These are phyloP conservation scores for Fusarium zealandicum DNA, from an alignment of 2,329 filamentous ascomycete species.

Conservation along the genomic window DNA sequence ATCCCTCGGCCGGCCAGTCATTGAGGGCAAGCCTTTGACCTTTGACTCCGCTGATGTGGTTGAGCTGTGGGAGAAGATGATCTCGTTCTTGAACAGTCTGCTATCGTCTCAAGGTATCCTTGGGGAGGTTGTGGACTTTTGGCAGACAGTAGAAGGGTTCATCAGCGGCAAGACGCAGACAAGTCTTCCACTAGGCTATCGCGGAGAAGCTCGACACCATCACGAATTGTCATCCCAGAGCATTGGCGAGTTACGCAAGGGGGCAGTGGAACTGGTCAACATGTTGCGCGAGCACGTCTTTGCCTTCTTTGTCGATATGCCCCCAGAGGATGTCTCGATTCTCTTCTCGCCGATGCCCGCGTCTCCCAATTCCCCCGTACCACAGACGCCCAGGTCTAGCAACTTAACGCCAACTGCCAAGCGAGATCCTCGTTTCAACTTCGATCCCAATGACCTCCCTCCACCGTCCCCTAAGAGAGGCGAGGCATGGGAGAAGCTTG, in stretches of 20 bases:
- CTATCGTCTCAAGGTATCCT: constrained; percentile 82
- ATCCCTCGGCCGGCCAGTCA: constrained; percentile 71
- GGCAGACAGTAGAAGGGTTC: constrained; percentile 90
- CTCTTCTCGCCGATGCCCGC: constrained; percentile 82
- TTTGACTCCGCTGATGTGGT: constrained; percentile 83
- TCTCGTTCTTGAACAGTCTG: constrained; percentile 75
- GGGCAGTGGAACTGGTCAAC: constrained; percentile 81
- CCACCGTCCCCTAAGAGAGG: constrained; percentile 79
- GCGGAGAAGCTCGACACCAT: constrained; percentile 80
- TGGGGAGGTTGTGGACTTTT: constrained; percentile 91
- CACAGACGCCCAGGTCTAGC: constrained; percentile 44
- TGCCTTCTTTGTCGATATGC: constrained; percentile 85
- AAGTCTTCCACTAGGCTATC: constrained; percentile 79
- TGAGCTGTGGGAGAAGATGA: constrained; percentile 91
- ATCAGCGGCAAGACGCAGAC: constrained; percentile 85
- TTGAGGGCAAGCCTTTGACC: constrained; percentile 66
- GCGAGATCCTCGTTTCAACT: constrained; percentile 77
- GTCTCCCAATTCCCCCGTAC: constrained; percentile 65
- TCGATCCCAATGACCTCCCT: constrained; percentile 80
- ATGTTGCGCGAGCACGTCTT: constrained; percentile 81
- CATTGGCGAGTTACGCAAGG: constrained; percentile 75
- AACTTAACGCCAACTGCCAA: constrained; percentile 62
- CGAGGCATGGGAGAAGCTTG: constrained; percentile 90
- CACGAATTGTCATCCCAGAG: constrained; percentile 79
- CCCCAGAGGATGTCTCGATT: constrained; percentile 87